Conservation (phyloP, 2,329 filamentous ascomycete genomes). For the Arthrinium puccinioides region DNA sequence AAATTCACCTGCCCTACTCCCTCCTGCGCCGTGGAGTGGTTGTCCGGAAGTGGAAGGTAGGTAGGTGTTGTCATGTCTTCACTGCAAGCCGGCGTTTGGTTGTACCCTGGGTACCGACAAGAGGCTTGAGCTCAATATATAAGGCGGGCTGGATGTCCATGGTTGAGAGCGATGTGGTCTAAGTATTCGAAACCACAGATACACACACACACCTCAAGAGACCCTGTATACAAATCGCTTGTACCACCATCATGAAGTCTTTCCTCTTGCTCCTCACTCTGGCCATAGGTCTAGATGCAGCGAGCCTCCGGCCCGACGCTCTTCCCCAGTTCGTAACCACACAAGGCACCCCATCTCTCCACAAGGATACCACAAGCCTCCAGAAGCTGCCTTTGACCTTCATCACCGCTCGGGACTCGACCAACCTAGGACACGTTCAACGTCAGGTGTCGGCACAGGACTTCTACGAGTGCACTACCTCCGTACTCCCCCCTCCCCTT, state of each 20-base stretch:
- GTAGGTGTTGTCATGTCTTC: no score
- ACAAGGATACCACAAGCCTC: constrained; percentile 14
- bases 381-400: constrained; percentile 14
- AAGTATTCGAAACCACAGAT: no score
- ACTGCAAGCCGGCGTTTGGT: no score
- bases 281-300: constrained; percentile 14
- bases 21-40: no score
- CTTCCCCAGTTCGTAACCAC: no score
- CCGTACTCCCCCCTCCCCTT: constrained; percentile 14
- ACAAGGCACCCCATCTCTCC: constrained; percentile 11
- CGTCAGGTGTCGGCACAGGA: constrained; percentile 15
- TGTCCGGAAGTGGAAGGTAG: no score
- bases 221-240: constrained; percentile 2
- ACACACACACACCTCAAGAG: no score
- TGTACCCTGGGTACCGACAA: no score
- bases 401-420: constrained; percentile 5
- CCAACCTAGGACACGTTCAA: constrained; percentile 9
- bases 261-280: constrained; percentile 14
- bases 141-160: no score
- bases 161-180: no score
- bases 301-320: constrained; percentile 14
- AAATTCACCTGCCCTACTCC: no score
- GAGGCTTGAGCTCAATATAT: no score
- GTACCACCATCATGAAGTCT: constrained; percentile 17
- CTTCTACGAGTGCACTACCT: constrained; percentile 26